A percentile compares a stretch with the other conserved stretches of the same genome.
Conservation (phyloP, 164 flowering plant species). For the Stephania yunnanensis region DNA sequence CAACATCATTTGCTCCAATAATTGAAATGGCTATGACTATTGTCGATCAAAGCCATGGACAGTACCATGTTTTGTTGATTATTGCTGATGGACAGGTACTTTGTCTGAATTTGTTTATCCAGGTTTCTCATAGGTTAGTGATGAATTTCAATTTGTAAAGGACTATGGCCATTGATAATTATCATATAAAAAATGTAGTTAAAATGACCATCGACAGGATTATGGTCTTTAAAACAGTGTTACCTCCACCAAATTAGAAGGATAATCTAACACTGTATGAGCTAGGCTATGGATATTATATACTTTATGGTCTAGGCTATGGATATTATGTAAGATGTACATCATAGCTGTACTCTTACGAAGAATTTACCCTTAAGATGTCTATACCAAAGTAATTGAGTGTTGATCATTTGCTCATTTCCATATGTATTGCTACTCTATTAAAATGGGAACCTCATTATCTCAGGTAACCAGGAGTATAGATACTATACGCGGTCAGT, state of each 20-base stretch:
- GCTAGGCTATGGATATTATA: not conserved
- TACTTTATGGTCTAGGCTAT: not conserved
- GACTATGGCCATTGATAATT: not conserved
- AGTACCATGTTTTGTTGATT: conserved; percentile 88
- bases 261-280: not conserved
- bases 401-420: not conserved
- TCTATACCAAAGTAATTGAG: not conserved
- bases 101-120: not conserved
- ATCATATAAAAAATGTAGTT: not conserved
- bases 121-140: not conserved
- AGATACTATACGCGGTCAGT: conserved; percentile 59
- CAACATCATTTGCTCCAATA: conserved; percentile 93
- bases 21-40: conserved; percentile 83
- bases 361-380: not conserved
- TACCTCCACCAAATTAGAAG: not conserved
- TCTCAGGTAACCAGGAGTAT: conserved; percentile 77
- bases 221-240: not conserved
- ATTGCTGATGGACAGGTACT: conserved; percentile 98
- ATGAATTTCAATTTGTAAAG: not conserved
- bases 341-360: not conserved
- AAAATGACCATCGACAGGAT: not conserved
- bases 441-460: not conserved
- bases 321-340: not conserved
- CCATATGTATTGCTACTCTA: not conserved
- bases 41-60: conserved; percentile 87